These are phyloP conservation scores for Lagenidium sp. DNA, from an alignment of 352 stramenopile genomes.

Conservation along the genomic window DNA sequence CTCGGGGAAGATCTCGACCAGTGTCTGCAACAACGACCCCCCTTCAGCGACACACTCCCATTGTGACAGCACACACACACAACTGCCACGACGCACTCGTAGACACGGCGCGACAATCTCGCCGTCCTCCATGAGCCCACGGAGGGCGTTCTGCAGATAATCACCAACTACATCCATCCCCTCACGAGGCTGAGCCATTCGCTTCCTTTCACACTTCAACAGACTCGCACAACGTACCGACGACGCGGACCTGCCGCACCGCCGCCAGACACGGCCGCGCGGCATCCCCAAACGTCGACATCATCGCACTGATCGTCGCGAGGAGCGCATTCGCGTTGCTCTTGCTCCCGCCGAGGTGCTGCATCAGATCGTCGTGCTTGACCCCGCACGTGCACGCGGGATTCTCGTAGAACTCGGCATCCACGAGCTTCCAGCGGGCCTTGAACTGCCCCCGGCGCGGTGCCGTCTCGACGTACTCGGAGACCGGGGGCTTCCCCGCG, in stretches of 20 bases:
- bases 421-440: constrained; percentile 58
- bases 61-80: not conserved
- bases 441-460: constrained; percentile 25
- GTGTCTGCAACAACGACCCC: constrained; percentile 37
- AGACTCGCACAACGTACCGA: constrained; percentile 20
- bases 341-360: constrained; percentile 6
- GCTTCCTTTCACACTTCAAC: not conserved
- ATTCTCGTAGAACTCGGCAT: constrained; percentile 62
- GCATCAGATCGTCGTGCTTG: constrained; percentile 23
- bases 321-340: constrained; percentile 37
- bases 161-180: constrained; percentile 39
- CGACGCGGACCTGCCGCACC: constrained; percentile 40
- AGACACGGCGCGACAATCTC: constrained; percentile 28
- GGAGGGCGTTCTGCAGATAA: constrained; percentile 30
- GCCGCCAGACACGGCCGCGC: constrained; percentile 43
- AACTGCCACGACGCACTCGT: constrained; percentile 25
- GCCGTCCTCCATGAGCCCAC: constrained; percentile 32
- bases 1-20: constrained; percentile 69
- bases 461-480: constrained; percentile 15
- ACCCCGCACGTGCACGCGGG: constrained; percentile 40
- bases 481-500: constrained; percentile 21
- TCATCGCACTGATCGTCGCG: constrained; percentile 67
- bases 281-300: constrained; percentile 75
- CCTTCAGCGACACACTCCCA: no score
- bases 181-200: no score